phyloP scores from a whole-genome alignment of 148 eudicot species.

The Vaccinium corymbosum region DNA sequence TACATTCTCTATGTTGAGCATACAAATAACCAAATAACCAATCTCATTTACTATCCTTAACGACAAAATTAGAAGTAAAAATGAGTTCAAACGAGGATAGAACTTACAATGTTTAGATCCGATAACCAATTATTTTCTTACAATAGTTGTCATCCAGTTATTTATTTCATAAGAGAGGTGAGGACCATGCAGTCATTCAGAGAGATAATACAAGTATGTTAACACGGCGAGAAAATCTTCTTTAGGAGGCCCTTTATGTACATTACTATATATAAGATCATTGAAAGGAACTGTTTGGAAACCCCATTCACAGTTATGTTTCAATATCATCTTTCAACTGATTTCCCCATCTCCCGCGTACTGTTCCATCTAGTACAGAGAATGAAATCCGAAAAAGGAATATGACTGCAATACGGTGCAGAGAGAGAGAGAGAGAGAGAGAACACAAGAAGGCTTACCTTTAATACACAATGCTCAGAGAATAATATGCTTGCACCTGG shows the following conservation, averaged over 20 bases:
- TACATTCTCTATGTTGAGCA: background rate
- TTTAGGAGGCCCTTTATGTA: background rate
- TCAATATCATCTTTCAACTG: background rate
- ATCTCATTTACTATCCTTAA: background rate
- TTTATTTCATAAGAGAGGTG: background rate
- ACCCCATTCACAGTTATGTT: background rate
- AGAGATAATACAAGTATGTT: too few relatives aligned
- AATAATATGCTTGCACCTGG: slow-evolving; percentile 79
- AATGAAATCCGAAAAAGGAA: background rate
- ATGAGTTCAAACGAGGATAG: background rate
- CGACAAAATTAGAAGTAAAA: background rate
- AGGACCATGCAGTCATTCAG: background rate
- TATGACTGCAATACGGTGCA: slow-evolving; percentile 9
- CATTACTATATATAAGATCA: too few relatives aligned
- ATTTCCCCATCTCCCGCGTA: background rate
- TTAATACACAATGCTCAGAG: slow-evolving; percentile 81
- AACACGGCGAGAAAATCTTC: too few relatives aligned
- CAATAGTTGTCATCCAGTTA: background rate
- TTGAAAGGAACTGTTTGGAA: background rate
- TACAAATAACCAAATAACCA: too few relatives aligned
- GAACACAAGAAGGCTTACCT: slow-evolving; percentile 32
- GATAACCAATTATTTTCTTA: too few relatives aligned
- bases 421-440: too few relatives aligned
- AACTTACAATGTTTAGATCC: background rate
- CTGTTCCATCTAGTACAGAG: background rate